Conservation (phyloP, 352 stramenopile species). For the Phytophthora constricta region DNA sequence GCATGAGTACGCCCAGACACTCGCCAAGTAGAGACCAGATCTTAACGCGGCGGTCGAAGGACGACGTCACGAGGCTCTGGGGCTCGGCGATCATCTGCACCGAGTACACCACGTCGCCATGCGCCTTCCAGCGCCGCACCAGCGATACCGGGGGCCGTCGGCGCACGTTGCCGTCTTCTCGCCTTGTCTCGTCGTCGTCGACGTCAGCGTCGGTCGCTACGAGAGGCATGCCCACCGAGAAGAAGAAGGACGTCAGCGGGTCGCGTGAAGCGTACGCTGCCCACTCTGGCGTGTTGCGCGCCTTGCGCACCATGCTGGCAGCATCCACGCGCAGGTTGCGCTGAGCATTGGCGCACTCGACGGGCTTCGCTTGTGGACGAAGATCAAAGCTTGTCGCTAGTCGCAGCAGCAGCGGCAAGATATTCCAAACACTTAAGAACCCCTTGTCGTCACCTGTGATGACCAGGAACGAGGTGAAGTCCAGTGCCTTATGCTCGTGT, state of each 20-base stretch:
- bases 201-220: conserved; percentile 26
- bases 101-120: conserved; percentile 80
- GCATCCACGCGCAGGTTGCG: conserved; percentile 80
- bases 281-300: conserved; percentile 69
- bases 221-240: conserved; percentile 57
- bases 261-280: conserved; percentile 59
- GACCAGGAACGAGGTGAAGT: conserved; percentile 58
- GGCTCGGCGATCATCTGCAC: conserved; percentile 76
- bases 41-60: conserved; percentile 80
- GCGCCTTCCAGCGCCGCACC: conserved; percentile 70
- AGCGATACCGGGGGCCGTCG: conserved; percentile 37
- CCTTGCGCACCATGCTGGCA: conserved; percentile 71
- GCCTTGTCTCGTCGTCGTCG: conserved; percentile 19
- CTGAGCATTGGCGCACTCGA: conserved; percentile 77
- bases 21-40: conserved; percentile 72
- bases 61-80: conserved; percentile 75
- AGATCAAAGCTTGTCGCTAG: conserved; percentile 68
- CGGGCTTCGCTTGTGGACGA: conserved; percentile 46
- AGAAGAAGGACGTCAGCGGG: conserved; percentile 65
- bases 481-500: conserved; percentile 20
- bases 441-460: conserved; percentile 84
- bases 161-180: conserved; percentile 24
- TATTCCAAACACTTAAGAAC: conserved; percentile 74
- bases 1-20: conserved; percentile 77
- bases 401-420: conserved; percentile 60